A percentile compares a stretch with the other conserved stretches of the same genome.
These are phyloP conservation scores for Dimocarpus longan DNA, from an alignment of 345 rosid species.

Conservation along the genomic window DNA sequence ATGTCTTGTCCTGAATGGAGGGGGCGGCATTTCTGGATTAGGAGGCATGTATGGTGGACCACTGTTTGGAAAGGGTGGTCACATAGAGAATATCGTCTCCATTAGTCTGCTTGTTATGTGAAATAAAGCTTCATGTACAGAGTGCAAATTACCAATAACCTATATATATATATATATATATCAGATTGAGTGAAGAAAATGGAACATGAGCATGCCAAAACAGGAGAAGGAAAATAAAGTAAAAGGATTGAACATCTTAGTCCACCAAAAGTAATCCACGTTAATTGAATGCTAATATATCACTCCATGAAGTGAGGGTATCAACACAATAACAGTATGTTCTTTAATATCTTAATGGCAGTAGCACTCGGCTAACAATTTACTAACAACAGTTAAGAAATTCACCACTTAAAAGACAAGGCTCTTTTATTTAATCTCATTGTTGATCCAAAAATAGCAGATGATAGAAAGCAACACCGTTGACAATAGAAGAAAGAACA, in stretches of 20 bases:
- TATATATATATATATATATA: slow-evolving; percentile 8
- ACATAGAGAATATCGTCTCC: slow-evolving; percentile 63
- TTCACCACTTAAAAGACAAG: not conserved
- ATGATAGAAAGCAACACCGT: not conserved
- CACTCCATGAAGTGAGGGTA: not conserved
- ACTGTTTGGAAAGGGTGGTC: slow-evolving; percentile 43
- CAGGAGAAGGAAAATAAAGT: too few relatives aligned
- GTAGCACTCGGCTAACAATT: not conserved
- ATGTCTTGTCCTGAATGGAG: slow-evolving; percentile 67
- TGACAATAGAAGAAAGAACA: not conserved
- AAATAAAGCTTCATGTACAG: slow-evolving; percentile 77
- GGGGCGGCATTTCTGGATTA: slow-evolving; percentile 68
- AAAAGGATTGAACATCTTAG: too few relatives aligned
- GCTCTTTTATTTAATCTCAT: not conserved
- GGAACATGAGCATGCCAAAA: too few relatives aligned
- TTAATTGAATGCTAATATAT: not conserved
- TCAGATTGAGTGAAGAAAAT: too few relatives aligned
- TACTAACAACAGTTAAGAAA: not conserved
- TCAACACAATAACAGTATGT: too few relatives aligned
- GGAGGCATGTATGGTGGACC: slow-evolving; percentile 66
- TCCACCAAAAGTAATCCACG: too few relatives aligned
- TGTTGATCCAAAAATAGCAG: not conserved
- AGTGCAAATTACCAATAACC: slow-evolving; percentile 68
- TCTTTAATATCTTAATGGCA: not conserved
- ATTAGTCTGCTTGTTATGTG: slow-evolving; percentile 71